These are phyloP conservation scores for Hygrophoropsis aurantiaca DNA, from an alignment of 768 basidiomycete genomes.

Conservation along the genomic window DNA sequence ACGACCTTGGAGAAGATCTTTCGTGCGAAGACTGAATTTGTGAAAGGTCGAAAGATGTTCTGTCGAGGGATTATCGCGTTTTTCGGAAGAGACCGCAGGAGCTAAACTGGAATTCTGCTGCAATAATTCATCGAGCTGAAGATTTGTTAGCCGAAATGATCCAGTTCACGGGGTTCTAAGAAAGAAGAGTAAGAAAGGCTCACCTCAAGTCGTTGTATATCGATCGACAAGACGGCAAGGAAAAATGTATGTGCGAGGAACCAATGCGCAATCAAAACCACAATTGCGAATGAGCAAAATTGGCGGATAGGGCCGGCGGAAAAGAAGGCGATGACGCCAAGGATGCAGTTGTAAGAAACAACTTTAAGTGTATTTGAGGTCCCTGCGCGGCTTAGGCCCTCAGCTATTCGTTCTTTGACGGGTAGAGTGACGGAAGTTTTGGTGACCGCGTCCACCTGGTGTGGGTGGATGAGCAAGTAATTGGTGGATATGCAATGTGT, in stretches of 20 bases:
- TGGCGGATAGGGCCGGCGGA: slow-evolving; percentile 83
- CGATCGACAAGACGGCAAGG: slow-evolving; percentile 90
- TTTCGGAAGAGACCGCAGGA: slow-evolving; percentile 36
- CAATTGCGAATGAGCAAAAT: slow-evolving; percentile 91
- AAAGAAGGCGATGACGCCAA: slow-evolving; percentile 74
- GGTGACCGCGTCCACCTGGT: slow-evolving; percentile 79
- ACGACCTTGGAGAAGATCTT: slow-evolving; percentile 59
- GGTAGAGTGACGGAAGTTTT: slow-evolving; percentile 83
- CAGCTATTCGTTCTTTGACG: slow-evolving; percentile 89
- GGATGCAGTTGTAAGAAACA: slow-evolving; percentile 78
- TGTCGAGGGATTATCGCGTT: slow-evolving; percentile 21
- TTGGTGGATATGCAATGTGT: slow-evolving; percentile 2
- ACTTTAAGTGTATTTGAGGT: slow-evolving; percentile 93
- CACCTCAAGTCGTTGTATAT: slow-evolving; percentile 90
- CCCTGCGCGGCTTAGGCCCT: slow-evolving; percentile 86
- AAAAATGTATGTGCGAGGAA: slow-evolving; percentile 97
- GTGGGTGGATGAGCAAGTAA: slow-evolving; percentile 16
- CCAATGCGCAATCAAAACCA: slow-evolving; percentile 96
- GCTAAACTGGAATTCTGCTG: slow-evolving; percentile 64
- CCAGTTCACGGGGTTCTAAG: neutral
- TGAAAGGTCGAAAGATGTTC: slow-evolving; percentile 33
- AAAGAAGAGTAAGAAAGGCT: slow-evolving; percentile 14
- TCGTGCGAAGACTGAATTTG: slow-evolving; percentile 16
- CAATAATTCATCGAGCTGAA: slow-evolving; percentile 81
- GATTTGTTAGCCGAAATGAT: neutral